phyloP scores from a whole-genome alignment of 2,329 filamentous ascomycete genomes.

The Fusarium drepaniforme region DNA sequence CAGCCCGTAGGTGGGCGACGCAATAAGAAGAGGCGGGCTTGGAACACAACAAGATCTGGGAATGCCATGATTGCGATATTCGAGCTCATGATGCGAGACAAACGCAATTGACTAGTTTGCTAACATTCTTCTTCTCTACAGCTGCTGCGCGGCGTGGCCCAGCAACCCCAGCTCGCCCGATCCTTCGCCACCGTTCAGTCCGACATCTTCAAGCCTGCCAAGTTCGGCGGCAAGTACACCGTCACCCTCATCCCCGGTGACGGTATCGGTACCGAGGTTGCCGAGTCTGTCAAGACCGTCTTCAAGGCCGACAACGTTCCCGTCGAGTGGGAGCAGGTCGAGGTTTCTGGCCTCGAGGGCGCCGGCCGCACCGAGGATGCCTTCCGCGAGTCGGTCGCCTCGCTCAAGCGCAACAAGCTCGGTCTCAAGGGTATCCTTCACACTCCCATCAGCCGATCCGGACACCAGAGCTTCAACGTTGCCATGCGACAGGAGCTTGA shows the following conservation, averaged over 20 bases:
- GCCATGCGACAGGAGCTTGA: slow-evolving; percentile 99
- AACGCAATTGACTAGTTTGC: slow-evolving; percentile 29
- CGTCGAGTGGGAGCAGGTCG: slow-evolving; percentile 98
- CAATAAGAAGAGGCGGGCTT: not conserved
- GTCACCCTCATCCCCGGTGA: slow-evolving; percentile 99
- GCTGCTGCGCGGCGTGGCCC: slow-evolving; percentile 66
- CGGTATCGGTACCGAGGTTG: slow-evolving; percentile 97
- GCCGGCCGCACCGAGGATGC: slow-evolving; percentile 89
- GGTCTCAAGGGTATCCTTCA: slow-evolving; percentile 99
- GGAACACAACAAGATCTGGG: not conserved
- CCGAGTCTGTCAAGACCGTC: slow-evolving; percentile 97
- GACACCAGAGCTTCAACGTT: slow-evolving; percentile 99
- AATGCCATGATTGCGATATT: slow-evolving; percentile 8
- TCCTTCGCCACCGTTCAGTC: slow-evolving; percentile 86
- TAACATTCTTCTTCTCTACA: slow-evolving; percentile 47
- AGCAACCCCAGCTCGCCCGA: slow-evolving; percentile 61
- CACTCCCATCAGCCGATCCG: slow-evolving; percentile 95
- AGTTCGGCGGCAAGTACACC: slow-evolving; percentile 99
- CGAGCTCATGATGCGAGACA: not conserved
- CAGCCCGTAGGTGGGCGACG: slow-evolving; percentile 5
- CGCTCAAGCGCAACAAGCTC: slow-evolving; percentile 98
- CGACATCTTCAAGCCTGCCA: slow-evolving; percentile 99
- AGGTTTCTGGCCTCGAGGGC: slow-evolving; percentile 89
- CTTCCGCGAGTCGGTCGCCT: slow-evolving; percentile 95
- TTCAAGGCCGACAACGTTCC: slow-evolving; percentile 99